These are phyloP conservation scores for Cystoderma amianthinum DNA, from an alignment of 768 basidiomycete species.

Conservation along the genomic window DNA sequence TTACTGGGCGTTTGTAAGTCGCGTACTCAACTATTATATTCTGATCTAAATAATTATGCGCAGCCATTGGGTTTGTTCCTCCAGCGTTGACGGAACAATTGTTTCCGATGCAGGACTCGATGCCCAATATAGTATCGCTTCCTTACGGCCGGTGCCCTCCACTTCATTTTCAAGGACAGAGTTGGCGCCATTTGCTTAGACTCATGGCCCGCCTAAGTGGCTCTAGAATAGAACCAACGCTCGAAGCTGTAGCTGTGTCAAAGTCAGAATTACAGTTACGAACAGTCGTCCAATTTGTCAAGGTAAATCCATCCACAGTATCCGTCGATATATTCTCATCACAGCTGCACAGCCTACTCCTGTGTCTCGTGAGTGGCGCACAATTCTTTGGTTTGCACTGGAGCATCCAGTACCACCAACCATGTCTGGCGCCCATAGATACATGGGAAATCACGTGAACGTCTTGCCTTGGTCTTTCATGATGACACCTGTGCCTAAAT, in stretches of 20 bases:
- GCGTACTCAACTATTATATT: background rate
- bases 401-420: slow-evolving; percentile 56
- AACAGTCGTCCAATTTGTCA: slow-evolving; percentile 74
- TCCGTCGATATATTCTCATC: background rate
- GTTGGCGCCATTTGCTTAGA: slow-evolving; percentile 68
- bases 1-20: slow-evolving; percentile 59
- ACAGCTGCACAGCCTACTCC: slow-evolving; percentile 46
- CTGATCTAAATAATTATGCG: slow-evolving; percentile 5
- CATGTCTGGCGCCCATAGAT: slow-evolving; percentile 36
- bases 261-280: slow-evolving; percentile 57
- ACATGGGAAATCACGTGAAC: slow-evolving; percentile 52
- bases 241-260: slow-evolving; percentile 55
- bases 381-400: slow-evolving; percentile 70
- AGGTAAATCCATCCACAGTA: slow-evolving; percentile 32
- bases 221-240: slow-evolving; percentile 62
- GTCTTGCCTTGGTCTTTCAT: slow-evolving; percentile 69
- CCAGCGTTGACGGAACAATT: slow-evolving; percentile 46
- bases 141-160: slow-evolving; percentile 63
- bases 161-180: slow-evolving; percentile 67
- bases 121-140: slow-evolving; percentile 72
- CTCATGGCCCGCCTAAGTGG: slow-evolving; percentile 69
- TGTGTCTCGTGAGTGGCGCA: slow-evolving; percentile 58
- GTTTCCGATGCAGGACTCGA: slow-evolving; percentile 39
- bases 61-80: slow-evolving; percentile 63
- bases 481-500: slow-evolving; percentile 48